Percentiles rank a stretch among this genome's conserved stretches.
Evolutionary conservation across 2,329 filamentous ascomycete species (phyloP).

Genomic region (Zopfia rhizophila): DNA sequence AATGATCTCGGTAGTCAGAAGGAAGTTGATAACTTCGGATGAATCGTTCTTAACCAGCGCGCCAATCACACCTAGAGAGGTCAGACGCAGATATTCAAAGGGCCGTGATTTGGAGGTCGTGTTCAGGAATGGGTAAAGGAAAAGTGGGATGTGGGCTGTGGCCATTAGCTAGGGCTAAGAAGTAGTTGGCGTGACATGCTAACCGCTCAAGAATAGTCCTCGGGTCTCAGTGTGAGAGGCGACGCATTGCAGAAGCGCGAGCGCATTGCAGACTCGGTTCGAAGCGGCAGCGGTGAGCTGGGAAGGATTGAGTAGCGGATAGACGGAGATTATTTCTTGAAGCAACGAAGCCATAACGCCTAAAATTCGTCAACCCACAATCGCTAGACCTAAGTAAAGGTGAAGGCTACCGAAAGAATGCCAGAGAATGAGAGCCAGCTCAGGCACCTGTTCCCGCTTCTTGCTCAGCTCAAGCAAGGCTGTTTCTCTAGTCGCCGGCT

Average conservation of each 20-base stretch:
- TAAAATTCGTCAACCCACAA: constrained; percentile 53
- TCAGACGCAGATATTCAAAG: constrained; percentile 96
- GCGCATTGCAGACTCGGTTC: constrained; percentile 96
- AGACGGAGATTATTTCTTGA: constrained; percentile 99
- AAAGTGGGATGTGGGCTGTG: constrained; percentile 93
- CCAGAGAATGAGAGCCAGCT: constrained; percentile 95
- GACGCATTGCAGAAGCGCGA: constrained; percentile 95
- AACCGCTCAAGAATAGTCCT: constrained; percentile 91
- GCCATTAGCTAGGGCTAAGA: constrained; percentile 23
- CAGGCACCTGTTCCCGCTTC: constrained; percentile 97
- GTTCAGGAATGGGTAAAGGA: constrained; percentile 97
- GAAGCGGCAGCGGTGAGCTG: constrained; percentile 97
- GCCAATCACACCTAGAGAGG: constrained; percentile 94
- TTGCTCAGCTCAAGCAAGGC: constrained; percentile 96
- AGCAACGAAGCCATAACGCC: constrained; percentile 98
- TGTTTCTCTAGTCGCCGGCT: constrained; percentile 85
- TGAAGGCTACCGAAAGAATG: constrained; percentile 85
- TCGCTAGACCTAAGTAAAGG: constrained; percentile 22
- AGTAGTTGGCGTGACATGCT: constrained; percentile 8
- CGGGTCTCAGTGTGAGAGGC: constrained; percentile 97
- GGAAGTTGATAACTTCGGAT: constrained; percentile 98
- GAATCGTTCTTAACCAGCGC: constrained; percentile 99
- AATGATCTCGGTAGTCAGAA: constrained; percentile 98
- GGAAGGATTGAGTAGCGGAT: constrained; percentile 94
- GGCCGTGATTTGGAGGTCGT: constrained; percentile 98